Evolutionary conservation across 768 basidiomycete species (phyloP).

Genomic region (Favolaschia claudopus): DNA sequence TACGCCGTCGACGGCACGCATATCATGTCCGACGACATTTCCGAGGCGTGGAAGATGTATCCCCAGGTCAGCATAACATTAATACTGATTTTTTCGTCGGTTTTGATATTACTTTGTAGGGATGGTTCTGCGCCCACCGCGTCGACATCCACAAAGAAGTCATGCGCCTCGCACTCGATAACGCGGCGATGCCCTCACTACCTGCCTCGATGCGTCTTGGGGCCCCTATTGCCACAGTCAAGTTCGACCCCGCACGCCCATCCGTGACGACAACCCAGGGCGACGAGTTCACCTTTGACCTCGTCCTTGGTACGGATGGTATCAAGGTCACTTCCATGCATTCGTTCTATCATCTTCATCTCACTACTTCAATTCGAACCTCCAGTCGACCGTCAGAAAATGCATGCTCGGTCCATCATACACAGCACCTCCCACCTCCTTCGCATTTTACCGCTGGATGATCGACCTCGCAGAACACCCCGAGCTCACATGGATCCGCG

Average conservation of each 20-base stretch:
- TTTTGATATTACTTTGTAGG: not conserved
- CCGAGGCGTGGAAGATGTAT: not conserved
- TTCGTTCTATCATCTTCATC: not conserved
- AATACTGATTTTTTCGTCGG: not conserved
- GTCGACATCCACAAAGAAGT: constrained; percentile 19
- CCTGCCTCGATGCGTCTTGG: constrained; percentile 9
- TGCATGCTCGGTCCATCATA: constrained; percentile 11
- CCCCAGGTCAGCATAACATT: not conserved
- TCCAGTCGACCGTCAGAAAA: constrained; percentile 9
- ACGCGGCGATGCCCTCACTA: not conserved
- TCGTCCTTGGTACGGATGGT: constrained; percentile 13
- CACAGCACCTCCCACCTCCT: constrained; percentile 1
- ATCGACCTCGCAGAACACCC: constrained; percentile 13
- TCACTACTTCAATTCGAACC: not conserved
- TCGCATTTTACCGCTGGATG: constrained; percentile 19
- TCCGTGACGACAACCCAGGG: not conserved
- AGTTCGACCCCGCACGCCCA: not conserved
- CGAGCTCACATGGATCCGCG: constrained; percentile 12
- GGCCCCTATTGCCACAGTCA: not conserved
- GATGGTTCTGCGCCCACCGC: constrained; percentile 17
- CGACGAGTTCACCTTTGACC: constrained; percentile 4
- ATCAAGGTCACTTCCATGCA: constrained; percentile 1
- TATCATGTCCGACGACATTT: not conserved
- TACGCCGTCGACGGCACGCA: not conserved
- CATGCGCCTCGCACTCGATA: constrained; percentile 16